Percentiles rank a stretch among this genome's conserved stretches.
Conservation (phyloP, 257 asterid species). For the Lithospermum erythrorhizon region DNA sequence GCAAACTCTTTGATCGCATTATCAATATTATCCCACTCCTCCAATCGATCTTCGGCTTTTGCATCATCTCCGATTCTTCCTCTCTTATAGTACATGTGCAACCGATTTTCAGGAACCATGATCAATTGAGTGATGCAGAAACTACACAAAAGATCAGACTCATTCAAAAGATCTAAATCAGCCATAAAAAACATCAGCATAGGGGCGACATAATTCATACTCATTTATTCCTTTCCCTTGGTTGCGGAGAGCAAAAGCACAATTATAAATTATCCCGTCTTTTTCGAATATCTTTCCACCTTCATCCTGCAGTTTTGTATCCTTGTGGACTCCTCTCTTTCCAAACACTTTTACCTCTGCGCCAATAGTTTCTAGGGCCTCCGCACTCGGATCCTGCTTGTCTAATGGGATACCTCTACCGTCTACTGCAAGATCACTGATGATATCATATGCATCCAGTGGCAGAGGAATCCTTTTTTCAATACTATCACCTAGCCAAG, state of each 20-base stretch:
- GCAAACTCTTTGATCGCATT: constrained; percentile 47
- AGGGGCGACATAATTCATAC: constrained; percentile 18
- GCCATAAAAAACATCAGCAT: not conserved
- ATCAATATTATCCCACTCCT: constrained; percentile 40
- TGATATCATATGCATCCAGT: constrained; percentile 48
- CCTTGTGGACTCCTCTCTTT: constrained; percentile 82
- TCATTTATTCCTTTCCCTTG: constrained; percentile 38
- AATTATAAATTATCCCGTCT: constrained; percentile 67
- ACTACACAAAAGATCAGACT: constrained; percentile 20
- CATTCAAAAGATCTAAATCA: not conserved
- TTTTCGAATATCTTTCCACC: constrained; percentile 63
- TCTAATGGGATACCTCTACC: constrained; percentile 57
- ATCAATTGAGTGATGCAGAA: constrained; percentile 57
- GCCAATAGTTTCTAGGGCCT: constrained; percentile 50
- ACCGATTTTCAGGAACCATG: constrained; percentile 35
- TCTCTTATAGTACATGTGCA: constrained; percentile 58
- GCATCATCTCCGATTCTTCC: constrained; percentile 48
- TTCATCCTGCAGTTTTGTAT: constrained; percentile 49
- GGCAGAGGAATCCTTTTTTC: constrained; percentile 43
- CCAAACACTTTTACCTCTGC: constrained; percentile 83
- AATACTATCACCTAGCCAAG: constrained; percentile 64
- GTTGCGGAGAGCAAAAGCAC: constrained; percentile 50
- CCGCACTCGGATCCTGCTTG: constrained; percentile 43
- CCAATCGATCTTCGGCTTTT: constrained; percentile 38
- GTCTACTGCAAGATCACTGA: constrained; percentile 44